phyloP scores from a whole-genome alignment of 768 basidiomycete genomes.

The Serendipita vermifera region DNA sequence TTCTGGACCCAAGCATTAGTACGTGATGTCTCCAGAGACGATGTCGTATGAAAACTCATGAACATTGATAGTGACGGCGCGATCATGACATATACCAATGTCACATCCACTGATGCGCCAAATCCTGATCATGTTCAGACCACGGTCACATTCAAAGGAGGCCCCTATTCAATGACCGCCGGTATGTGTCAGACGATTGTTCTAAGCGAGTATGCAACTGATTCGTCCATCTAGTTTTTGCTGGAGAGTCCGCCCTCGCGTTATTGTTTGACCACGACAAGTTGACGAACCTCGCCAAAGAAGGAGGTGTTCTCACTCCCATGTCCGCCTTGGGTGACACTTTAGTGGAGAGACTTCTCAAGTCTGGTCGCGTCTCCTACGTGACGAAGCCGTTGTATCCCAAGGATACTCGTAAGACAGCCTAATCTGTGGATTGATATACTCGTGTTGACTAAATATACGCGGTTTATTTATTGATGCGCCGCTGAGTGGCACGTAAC shows the following conservation, averaged over 20 bases:
- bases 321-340: slow-evolving; percentile 70
- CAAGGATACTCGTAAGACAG: background rate
- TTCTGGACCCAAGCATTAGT: background rate
- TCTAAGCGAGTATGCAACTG: background rate
- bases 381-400: slow-evolving; percentile 23
- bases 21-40: too few species aligned
- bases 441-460: slow-evolving; percentile 14
- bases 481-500: too few species aligned
- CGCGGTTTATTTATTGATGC: too few species aligned
- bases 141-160: slow-evolving; percentile 51
- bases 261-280: slow-evolving; percentile 40
- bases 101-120: slow-evolving; percentile 38
- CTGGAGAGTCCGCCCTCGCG: slow-evolving; percentile 66
- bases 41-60: too few species aligned
- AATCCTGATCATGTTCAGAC: slow-evolving; percentile 41
- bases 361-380: slow-evolving; percentile 44
- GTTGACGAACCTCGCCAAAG: slow-evolving; percentile 43
- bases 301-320: slow-evolving; percentile 75
- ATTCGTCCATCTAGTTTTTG: slow-evolving; percentile 37
- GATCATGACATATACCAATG: slow-evolving; percentile 34
- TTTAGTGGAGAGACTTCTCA: slow-evolving; percentile 52
- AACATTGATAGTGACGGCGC: too few species aligned
- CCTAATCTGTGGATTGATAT: background rate
- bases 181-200: slow-evolving; percentile 25
- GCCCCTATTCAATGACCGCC: slow-evolving; percentile 43